Conservation (phyloP, 2,329 filamentous ascomycete genomes). For the Arthrinium phaeospermum region DNA sequence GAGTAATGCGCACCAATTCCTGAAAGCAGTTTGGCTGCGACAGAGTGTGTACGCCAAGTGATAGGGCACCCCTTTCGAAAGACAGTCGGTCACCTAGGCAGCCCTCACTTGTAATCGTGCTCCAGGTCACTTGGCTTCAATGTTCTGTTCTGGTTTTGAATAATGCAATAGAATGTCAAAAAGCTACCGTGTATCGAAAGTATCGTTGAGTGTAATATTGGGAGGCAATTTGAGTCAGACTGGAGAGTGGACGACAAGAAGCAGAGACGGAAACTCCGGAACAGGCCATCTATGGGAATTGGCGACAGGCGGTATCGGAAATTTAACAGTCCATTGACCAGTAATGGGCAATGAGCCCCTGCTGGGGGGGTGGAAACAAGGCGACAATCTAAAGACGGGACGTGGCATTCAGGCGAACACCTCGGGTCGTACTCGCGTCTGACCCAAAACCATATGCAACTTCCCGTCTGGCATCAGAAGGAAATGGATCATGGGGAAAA, state of each 20-base stretch:
- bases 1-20: background rate
- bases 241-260: background rate
- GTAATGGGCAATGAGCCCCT: background rate
- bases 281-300: background rate
- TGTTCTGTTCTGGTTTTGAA: background rate
- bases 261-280: background rate
- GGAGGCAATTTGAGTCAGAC: background rate
- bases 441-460: background rate
- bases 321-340: background rate
- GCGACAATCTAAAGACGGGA: background rate
- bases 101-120: background rate
- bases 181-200: background rate
- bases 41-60: background rate
- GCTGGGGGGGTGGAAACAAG: background rate
- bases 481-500: background rate
- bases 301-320: background rate
- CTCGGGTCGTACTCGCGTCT: background rate
- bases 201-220: no score
- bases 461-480: background rate
- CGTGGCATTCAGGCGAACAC: slow-evolving; percentile 14
- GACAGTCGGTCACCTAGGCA: background rate
- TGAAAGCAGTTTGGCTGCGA: background rate
- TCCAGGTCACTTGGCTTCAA: background rate
- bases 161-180: background rate
- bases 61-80: background rate